Evolutionary conservation across 176 grass and related monocot genomes (phyloP), one percentile per base, ranked within the genome.

Genomic region (Eragrostis nindensis): DNA sequence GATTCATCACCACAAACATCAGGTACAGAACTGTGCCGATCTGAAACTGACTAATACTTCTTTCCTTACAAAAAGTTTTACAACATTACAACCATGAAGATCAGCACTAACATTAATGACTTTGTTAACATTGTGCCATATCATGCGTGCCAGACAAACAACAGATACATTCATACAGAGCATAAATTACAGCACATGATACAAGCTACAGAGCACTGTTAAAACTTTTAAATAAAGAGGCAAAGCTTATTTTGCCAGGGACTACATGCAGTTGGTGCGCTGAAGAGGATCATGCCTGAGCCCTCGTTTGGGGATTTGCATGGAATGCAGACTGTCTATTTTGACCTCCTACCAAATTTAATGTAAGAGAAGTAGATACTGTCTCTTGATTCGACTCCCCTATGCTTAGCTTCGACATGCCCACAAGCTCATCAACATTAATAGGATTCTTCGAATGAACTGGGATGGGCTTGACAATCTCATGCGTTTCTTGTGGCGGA

Each of bases 271-370:
- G 83, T 67, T 73, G 57, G 67, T 57, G 57, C 78, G 73, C 66
- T 73, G 78, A 46, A 17, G 42, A 17, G 75, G 41, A 71, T 98
- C 90, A 98, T 41, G 95, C 90, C 45, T 93, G 90, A 87, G 92
- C 90, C 76, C 90, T 89, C 15, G 92, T 80, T 36, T 86, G 88
- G 8, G 90, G 95, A 82, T 95, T 98, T 80, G 90, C 88, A 91
- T 98, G 95, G 80, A 98, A 98, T 69, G 95, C 95, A 21, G 95
- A 98, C 66, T 91, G 92, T 73, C 95, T 88, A 78, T 88, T 93
- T 82, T 94, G 84, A 46, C 84, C 80, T 62, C 90, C 95, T 76
- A 91, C 66, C 78, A 91, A 68, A 91, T 90, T 90, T 83, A 95
- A 61, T 50, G 95, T 93, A 60, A 89, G 90, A 61, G 94, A 91